Evolutionary conservation across 768 basidiomycete species (phyloP).

Genomic region (Crucibulum laeve): DNA sequence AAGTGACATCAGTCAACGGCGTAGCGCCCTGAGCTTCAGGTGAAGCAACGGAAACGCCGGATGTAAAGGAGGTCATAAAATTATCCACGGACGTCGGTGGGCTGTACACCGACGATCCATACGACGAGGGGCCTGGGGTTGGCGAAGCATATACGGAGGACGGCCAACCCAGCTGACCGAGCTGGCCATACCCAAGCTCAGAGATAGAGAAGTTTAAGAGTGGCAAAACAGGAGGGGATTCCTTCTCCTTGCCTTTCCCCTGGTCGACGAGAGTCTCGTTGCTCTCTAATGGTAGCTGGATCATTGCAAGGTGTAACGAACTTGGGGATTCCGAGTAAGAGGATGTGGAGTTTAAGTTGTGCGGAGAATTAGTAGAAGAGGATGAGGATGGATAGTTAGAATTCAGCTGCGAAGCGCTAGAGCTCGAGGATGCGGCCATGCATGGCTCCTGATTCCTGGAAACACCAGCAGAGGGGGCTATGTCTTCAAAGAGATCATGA

Average conservation of each 20-base stretch:
- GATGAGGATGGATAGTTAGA: conserved; percentile 19
- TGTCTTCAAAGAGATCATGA: conserved; percentile 36
- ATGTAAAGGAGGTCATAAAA: too few relatives aligned
- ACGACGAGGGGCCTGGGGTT: conserved; percentile 35
- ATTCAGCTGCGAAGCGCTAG: not conserved
- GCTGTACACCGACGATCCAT: conserved; percentile 19
- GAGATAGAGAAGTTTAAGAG: conserved; percentile 60
- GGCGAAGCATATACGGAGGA: conserved; percentile 23
- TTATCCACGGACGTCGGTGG: too few relatives aligned
- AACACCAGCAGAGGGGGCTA: not conserved
- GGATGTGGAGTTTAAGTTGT: not conserved
- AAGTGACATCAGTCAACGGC: not conserved
- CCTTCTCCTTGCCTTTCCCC: conserved; percentile 58
- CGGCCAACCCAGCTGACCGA: conserved; percentile 31
- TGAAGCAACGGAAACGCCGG: not conserved
- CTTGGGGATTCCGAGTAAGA: too few relatives aligned
- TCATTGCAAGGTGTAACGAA: too few relatives aligned
- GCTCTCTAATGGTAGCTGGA: not conserved
- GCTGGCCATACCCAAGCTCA: conserved; percentile 38
- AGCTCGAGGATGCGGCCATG: conserved; percentile 15
- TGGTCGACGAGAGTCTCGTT: not conserved
- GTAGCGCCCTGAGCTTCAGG: not conserved
- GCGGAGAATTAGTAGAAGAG: conserved; percentile 13
- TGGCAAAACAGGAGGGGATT: conserved; percentile 58
- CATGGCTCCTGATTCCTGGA: not conserved